Evolutionary conservation across 371 early-diverging fungal genomes (phyloP), one percentile per base, ranked within the genome.

Genomic region (Gilbertella persicaria): DNA sequence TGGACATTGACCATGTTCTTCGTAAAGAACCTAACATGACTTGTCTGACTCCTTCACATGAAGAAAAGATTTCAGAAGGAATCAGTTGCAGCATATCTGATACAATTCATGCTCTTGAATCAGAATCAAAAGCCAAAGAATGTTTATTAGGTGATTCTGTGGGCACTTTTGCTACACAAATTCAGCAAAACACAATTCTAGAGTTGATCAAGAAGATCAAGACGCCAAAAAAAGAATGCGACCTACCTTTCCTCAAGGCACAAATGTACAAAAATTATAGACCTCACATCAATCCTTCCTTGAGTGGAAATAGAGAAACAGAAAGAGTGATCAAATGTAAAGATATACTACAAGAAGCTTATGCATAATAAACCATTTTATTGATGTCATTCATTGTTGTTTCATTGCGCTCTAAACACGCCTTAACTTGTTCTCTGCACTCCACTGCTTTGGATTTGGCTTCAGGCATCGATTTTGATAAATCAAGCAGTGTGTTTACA

Each of bases 1-100:
- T 98, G 5, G 99, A 98, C 66, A 79, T 98, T 28, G 99, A 98
- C 62, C 87, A 86, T 54, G 92, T 91, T 5, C 68, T 98, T 46
- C 83, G 99, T 35, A 98, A 98, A 62, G 99, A 97, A 56, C 93
- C 91, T 8, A 79, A 78, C 36, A 82, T 87, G 83, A 68, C 75
- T 30, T 94, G 94, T 55, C 53, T 85, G 19, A 94, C 93, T 17
- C 91, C 93, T 0, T 88, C 92, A 3, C 80, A 90, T 45, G 59
- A 70, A 12, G 62, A 58, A 7, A 72, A 77, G 5, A 87, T 93
- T 36, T 66, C 82, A 7, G 79, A 81, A 14, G 94, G 92, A 12
- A 28, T 60, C 19, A 76, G 80, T 42, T 62, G 80, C 35, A 79
- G 78, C 5, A 75, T 92, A 25, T 50, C 73, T 4, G 80, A 82